Conservation (phyloP, 345 rosid species). For the Pistacia vera region DNA sequence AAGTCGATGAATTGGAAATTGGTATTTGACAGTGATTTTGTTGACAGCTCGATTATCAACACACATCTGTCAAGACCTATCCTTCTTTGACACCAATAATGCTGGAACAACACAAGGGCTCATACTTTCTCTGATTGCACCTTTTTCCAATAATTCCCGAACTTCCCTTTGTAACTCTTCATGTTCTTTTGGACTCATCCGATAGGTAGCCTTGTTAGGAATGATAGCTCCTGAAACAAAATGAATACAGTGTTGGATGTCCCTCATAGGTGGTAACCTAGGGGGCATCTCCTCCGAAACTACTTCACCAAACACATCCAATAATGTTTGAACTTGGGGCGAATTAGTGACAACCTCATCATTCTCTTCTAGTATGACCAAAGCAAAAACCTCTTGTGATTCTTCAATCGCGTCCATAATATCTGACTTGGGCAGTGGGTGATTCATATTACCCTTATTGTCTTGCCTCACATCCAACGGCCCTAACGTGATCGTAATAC, state of each 20-base stretch:
- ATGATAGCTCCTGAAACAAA: background rate
- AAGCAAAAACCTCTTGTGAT: no score
- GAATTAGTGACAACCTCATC: no score
- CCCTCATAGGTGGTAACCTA: background rate
- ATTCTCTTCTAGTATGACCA: no score
- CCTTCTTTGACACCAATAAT: background rate
- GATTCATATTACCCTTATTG: background rate
- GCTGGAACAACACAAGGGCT: background rate
- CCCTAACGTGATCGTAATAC: no score
- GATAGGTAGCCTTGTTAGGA: background rate
- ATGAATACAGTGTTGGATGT: slow-evolving; percentile 5
- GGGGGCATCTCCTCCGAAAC: background rate
- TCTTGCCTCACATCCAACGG: background rate
- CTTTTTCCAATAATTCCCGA: background rate
- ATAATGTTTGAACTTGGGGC: no score
- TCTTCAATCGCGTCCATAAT: background rate
- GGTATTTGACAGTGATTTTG: background rate
- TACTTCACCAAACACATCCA: no score
- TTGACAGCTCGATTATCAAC: background rate
- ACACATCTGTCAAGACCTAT: background rate
- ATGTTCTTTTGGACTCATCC: slow-evolving; percentile 6
- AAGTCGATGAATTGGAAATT: background rate
- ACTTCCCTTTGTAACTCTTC: slow-evolving; percentile 7
- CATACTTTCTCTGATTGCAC: background rate
- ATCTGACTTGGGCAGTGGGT: background rate